Conservation (phyloP, 352 stramenopile genomes). For the Pythium volutum region DNA sequence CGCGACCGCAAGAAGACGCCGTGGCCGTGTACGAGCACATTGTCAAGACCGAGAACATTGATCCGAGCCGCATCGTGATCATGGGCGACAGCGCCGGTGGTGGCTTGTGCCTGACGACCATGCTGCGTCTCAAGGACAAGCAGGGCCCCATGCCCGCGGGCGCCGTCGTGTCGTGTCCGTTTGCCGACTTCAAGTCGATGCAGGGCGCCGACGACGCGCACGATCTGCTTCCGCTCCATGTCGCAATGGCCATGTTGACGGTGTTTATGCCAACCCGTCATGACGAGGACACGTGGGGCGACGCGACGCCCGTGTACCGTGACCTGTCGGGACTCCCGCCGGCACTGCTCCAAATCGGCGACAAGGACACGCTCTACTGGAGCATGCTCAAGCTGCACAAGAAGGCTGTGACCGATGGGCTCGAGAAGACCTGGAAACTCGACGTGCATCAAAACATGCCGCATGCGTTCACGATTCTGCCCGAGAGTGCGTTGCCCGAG, state of each 20-base stretch:
- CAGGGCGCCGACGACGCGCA: constrained; percentile 20
- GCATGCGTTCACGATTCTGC: too few species aligned
- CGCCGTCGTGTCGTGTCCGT: constrained; percentile 26
- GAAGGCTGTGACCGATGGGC: too few species aligned
- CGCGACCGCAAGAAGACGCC: constrained; percentile 5
- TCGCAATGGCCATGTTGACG: too few species aligned
- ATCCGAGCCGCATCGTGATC: constrained; percentile 12
- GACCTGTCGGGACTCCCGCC: constrained; percentile 16
- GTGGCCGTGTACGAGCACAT: constrained; percentile 22
- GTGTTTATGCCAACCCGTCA: too few species aligned
- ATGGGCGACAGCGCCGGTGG: constrained; percentile 22
- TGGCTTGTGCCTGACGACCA: constrained; percentile 9
- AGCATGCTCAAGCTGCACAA: too few species aligned
- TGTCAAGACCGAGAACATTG: background rate
- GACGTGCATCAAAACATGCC: too few species aligned
- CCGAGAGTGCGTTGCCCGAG: too few species aligned
- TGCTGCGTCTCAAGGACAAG: constrained; percentile 16
- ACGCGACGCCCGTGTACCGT: constrained; percentile 20
- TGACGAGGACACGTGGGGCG: constrained; percentile 23
- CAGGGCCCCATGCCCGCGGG: constrained; percentile 2
- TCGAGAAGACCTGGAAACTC: too few species aligned
- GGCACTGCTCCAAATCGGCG: constrained; percentile 19
- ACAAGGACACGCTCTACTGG: too few species aligned
- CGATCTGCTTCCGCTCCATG: too few species aligned
- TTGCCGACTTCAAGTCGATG: constrained; percentile 47